Evolutionary conservation across 495 filamentous ascomycete genomes (phyloP).

Genomic region (Aspergillus homomorphus): DNA sequence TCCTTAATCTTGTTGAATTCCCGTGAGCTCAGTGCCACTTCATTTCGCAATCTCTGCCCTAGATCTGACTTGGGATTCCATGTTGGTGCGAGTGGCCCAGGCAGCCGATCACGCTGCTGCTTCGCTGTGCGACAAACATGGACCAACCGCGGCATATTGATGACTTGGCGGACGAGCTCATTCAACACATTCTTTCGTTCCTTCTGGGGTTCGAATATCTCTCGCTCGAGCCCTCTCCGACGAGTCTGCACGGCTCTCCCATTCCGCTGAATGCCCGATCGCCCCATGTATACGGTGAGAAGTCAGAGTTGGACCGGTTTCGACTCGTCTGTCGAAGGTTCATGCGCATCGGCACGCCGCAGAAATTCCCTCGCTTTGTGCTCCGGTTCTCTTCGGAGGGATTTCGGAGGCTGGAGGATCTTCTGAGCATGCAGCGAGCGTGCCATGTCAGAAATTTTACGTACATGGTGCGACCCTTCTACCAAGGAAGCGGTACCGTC

Average conservation of each 20-base stretch:
- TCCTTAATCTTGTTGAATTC: constrained; percentile 11
- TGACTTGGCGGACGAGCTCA: constrained; percentile 58
- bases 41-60: constrained; percentile 11
- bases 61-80: constrained; percentile 27
- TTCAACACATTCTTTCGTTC: constrained; percentile 51
- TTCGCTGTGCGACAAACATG: constrained; percentile 35
- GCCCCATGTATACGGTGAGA: constrained; percentile 28
- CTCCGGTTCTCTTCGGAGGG: constrained; percentile 59
- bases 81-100: constrained; percentile 35
- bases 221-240: constrained; percentile 14
- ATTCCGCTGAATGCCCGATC: constrained; percentile 10
- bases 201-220: constrained; percentile 23
- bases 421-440: constrained; percentile 52
- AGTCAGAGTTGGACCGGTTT: constrained; percentile 46
- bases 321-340: constrained; percentile 61
- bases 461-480: constrained; percentile 71
- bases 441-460: constrained; percentile 64
- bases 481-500: constrained; percentile 48
- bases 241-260: constrained; percentile 5
- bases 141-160: constrained; percentile 41
- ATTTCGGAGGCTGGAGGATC: constrained; percentile 52
- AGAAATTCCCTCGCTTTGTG: constrained; percentile 57
- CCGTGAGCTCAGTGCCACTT: constrained; percentile 13
- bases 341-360: constrained; percentile 56
- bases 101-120: constrained; percentile 41